Conservation (phyloP, 1,284 basidiomycete species). For the Malassezia globosa region DNA sequence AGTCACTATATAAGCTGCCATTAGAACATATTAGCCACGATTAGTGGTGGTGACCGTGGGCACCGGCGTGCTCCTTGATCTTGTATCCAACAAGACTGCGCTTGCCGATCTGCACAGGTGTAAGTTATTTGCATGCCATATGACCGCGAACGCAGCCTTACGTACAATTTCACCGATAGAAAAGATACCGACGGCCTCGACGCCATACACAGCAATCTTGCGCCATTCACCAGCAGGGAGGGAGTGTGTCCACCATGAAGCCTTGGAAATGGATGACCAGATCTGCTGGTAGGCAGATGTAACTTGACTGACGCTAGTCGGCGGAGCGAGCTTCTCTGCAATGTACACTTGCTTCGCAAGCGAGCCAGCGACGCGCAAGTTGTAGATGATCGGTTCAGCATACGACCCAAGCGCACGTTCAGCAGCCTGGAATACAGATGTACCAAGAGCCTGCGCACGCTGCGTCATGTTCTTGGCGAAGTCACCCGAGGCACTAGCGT, state of each 20-base stretch:
- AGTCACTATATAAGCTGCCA: too few relatives aligned
- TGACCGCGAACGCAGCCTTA: too few relatives aligned
- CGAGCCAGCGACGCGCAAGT: constrained; percentile 62
- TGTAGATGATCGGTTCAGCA: constrained; percentile 35
- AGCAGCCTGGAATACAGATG: constrained; percentile 3
- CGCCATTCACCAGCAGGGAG: constrained; percentile 66
- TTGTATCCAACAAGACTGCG: constrained; percentile 17
- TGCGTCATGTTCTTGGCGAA: constrained; percentile 1
- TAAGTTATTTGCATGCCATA: background rate
- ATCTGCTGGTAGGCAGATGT: constrained; percentile 63
- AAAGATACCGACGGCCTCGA: constrained; percentile 79
- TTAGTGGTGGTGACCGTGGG: constrained; percentile 11
- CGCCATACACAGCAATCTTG: constrained; percentile 63
- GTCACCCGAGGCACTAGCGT: constrained; percentile 2
- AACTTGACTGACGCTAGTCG: constrained; percentile 58
- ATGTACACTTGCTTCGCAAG: constrained; percentile 81
- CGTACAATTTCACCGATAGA: constrained; percentile 49
- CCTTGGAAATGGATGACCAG: constrained; percentile 59
- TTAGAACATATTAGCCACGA: background rate
- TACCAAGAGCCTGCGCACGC: constrained; percentile 11
- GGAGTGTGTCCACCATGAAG: constrained; percentile 61
- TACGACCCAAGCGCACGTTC: constrained; percentile 19
- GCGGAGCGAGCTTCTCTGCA: constrained; percentile 74
- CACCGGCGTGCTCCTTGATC: constrained; percentile 7
- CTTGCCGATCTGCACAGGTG: constrained; percentile 16